Conservation (phyloP, 768 basidiomycete genomes). For the Floccularia luteovirens region DNA sequence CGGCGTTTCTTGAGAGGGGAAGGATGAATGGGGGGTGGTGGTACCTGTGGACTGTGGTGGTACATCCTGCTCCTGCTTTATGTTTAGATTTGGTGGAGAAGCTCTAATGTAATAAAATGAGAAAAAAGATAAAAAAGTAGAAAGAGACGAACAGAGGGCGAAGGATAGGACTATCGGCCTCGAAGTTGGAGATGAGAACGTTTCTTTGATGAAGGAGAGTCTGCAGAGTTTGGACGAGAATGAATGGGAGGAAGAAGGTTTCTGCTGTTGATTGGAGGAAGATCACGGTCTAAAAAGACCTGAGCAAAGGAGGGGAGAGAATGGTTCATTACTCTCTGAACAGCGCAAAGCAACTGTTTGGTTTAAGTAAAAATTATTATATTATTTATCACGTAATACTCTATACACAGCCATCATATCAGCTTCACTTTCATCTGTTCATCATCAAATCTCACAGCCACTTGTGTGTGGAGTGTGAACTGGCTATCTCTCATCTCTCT, state of each 20-base stretch:
- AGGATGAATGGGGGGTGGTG: conserved; percentile 33
- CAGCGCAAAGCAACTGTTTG: too few species aligned
- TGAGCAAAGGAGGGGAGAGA: conserved; percentile 77
- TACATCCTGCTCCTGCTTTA: conserved; percentile 60
- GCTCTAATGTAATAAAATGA: conserved; percentile 22
- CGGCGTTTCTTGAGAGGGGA: conserved; percentile 58
- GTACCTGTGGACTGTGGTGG: conserved; percentile 19
- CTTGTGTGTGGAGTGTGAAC: too few species aligned
- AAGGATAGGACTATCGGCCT: conserved; percentile 11
- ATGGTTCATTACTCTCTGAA: too few species aligned
- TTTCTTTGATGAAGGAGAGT: conserved; percentile 16
- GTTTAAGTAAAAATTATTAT: too few species aligned
- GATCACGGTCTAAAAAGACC: conserved; percentile 59
- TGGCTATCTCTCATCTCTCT: too few species aligned
- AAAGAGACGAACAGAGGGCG: too few species aligned
- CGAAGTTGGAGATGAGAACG: conserved; percentile 20
- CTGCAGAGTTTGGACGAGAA: conserved; percentile 23
- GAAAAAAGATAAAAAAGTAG: conserved; percentile 6
- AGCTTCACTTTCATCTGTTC: too few species aligned
- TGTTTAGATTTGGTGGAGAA: conserved; percentile 37
- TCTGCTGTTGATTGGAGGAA: conserved; percentile 29
- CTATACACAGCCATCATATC: too few species aligned
- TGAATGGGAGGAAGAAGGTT: conserved; percentile 68
- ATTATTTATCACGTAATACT: too few species aligned
- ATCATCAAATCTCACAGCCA: too few species aligned